These are phyloP conservation scores for Curvularia lunata DNA, from an alignment of 2,329 filamentous ascomycete species.

Conservation along the genomic window DNA sequence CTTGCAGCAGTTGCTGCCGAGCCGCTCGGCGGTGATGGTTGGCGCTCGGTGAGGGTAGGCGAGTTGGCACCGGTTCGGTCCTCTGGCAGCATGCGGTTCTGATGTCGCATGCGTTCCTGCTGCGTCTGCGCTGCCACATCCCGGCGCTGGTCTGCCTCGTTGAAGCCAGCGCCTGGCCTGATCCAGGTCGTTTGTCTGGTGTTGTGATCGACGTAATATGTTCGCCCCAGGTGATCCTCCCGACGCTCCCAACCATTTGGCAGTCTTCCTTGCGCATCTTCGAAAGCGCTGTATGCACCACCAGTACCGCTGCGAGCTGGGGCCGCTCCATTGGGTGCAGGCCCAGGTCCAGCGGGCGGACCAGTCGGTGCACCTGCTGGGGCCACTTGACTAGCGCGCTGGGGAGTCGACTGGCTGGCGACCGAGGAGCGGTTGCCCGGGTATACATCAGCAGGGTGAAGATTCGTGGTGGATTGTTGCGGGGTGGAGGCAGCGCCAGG, in stretches of 20 bases:
- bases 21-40: conserved; percentile 49
- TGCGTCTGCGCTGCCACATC: conserved; percentile 91
- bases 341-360: conserved; percentile 43
- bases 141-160: conserved; percentile 74
- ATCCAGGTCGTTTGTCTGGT: conserved; percentile 97
- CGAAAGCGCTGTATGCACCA: conserved; percentile 79
- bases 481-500: conserved; percentile 47
- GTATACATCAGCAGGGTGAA: conserved; percentile 47
- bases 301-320: conserved; percentile 47
- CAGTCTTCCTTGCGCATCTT: conserved; percentile 91
- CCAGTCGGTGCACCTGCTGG: conserved; percentile 51
- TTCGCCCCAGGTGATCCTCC: conserved; percentile 92
- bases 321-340: conserved; percentile 46
- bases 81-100: conserved; percentile 93
- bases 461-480: conserved; percentile 47
- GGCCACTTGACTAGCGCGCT: conserved; percentile 39
- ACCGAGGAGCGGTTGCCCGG: conserved; percentile 42
- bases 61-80: conserved; percentile 94
- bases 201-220: conserved; percentile 98
- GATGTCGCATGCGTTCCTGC: conserved; percentile 89
- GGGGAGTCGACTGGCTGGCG: conserved; percentile 32
- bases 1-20: conserved; percentile 67
- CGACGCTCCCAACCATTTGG: conserved; percentile 95
- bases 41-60: conserved; percentile 70
- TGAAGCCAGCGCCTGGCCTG: conserved; percentile 79